Conservation (phyloP, 768 basidiomycete species). For the Leccinum ochraceum region DNA sequence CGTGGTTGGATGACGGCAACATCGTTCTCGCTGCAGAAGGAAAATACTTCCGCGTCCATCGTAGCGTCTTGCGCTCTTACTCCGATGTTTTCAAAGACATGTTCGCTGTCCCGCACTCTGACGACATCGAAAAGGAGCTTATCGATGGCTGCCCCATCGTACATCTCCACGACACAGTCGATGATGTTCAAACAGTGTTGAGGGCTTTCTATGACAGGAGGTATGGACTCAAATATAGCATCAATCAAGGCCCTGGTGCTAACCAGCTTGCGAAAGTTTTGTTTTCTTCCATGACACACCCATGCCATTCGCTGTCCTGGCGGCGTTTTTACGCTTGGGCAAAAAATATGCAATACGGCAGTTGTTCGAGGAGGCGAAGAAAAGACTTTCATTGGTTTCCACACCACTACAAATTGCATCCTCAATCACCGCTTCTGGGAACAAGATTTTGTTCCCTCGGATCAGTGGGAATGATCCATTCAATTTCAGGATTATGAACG, state of each 20-base stretch:
- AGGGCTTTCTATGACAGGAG: slow-evolving; percentile 23
- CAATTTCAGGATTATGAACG: slow-evolving; percentile 17
- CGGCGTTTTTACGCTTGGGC: slow-evolving; percentile 15
- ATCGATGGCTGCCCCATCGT: slow-evolving; percentile 26
- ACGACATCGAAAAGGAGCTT: background rate
- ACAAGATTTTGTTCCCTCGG: slow-evolving; percentile 3
- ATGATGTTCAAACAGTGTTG: slow-evolving; percentile 19
- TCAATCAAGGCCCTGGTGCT: background rate
- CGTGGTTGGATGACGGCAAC: slow-evolving; percentile 35
- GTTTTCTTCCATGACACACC: background rate
- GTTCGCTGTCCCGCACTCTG: slow-evolving; percentile 20
- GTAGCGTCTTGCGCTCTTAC: slow-evolving; percentile 26
- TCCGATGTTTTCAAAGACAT: slow-evolving; percentile 35
- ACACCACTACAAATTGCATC: background rate
- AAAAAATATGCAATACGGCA: slow-evolving; percentile 18
- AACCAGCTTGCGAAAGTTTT: slow-evolving; percentile 7
- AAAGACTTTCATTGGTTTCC: background rate
- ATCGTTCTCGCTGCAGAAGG: slow-evolving; percentile 28
- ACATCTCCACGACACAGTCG: slow-evolving; percentile 14
- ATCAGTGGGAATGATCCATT: slow-evolving; percentile 11
- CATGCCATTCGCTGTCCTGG: slow-evolving; percentile 14
- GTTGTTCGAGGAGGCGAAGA: slow-evolving; percentile 12
- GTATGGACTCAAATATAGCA: background rate
- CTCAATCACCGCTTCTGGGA: background rate
- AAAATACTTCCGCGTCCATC: slow-evolving; percentile 35